phyloP scores from a whole-genome alignment of 495 filamentous ascomycete genomes.

The Podospora comata region DNA sequence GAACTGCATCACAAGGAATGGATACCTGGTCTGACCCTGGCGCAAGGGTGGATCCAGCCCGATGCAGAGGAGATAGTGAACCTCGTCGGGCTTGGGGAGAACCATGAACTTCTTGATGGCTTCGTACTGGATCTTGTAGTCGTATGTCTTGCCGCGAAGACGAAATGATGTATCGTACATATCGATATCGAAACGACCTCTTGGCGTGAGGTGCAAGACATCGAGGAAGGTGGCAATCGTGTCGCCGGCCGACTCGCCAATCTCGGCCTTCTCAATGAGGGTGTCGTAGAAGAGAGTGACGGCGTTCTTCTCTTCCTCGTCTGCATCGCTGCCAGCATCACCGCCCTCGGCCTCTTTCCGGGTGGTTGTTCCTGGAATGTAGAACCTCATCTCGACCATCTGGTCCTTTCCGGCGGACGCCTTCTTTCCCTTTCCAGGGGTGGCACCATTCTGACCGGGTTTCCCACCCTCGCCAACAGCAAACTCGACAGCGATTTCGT shows the following conservation, averaged over 20 bases:
- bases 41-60: slow-evolving; percentile 94
- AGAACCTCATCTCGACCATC: slow-evolving; percentile 97
- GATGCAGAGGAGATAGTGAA: slow-evolving; percentile 90
- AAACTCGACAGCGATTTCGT: slow-evolving; percentile 96
- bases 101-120: slow-evolving; percentile 98
- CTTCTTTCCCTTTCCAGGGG: slow-evolving; percentile 79
- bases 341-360: slow-evolving; percentile 82
- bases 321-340: slow-evolving; percentile 63
- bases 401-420: slow-evolving; percentile 84
- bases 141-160: slow-evolving; percentile 97
- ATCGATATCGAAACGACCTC: slow-evolving; percentile 99
- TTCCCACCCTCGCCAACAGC: slow-evolving; percentile 63
- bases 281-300: slow-evolving; percentile 96
- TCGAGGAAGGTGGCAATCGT: slow-evolving; percentile 97
- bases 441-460: slow-evolving; percentile 71
- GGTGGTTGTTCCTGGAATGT: slow-evolving; percentile 87
- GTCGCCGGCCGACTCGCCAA: slow-evolving; percentile 96
- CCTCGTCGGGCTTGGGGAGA: slow-evolving; percentile 93
- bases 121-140: slow-evolving; percentile 99
- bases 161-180: slow-evolving; percentile 99
- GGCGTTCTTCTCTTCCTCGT: slow-evolving; percentile 82
- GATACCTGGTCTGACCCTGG: slow-evolving; percentile 97
- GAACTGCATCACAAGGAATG: slow-evolving; percentile 98
- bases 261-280: slow-evolving; percentile 97
- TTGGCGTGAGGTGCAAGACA: slow-evolving; percentile 93